Evolutionary conservation across 352 stramenopile species (phyloP).

Genomic region (Albugo candida): DNA sequence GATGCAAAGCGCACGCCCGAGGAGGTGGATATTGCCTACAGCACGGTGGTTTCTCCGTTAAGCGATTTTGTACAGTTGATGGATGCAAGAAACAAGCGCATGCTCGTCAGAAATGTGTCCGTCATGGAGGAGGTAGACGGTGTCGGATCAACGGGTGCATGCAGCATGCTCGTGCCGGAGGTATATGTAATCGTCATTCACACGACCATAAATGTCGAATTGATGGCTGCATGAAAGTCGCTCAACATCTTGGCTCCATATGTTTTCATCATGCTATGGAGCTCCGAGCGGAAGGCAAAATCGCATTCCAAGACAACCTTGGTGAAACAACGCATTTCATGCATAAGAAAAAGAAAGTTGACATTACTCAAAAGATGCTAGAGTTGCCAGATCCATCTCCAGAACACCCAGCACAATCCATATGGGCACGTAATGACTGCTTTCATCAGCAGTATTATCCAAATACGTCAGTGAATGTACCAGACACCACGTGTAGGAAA

Average conservation of each 20-base stretch:
- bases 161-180: constrained; percentile 47
- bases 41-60: constrained; percentile 61
- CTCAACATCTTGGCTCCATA: constrained; percentile 54
- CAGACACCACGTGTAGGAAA: no score
- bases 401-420: no score
- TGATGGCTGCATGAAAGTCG: constrained; percentile 62
- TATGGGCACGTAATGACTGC: no score
- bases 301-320: constrained; percentile 53
- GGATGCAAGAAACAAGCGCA: constrained; percentile 62
- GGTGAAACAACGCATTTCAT: constrained; percentile 42
- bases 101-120: constrained; percentile 53
- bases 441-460: no score
- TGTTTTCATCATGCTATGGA: constrained; percentile 69
- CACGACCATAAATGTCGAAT: constrained; percentile 54
- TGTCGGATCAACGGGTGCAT: constrained; percentile 58
- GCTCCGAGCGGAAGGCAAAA: constrained; percentile 38
- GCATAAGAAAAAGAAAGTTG: constrained; percentile 22
- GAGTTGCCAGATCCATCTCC: no score
- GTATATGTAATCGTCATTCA: constrained; percentile 56
- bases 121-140: constrained; percentile 39
- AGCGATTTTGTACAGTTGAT: constrained; percentile 67
- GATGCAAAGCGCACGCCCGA: constrained; percentile 49
- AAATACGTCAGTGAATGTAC: no score
- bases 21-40: constrained; percentile 55
- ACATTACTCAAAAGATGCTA: no score